Evolutionary conservation across 2,329 filamentous ascomycete species (phyloP).

Genomic region (Nemania abortiva): DNA sequence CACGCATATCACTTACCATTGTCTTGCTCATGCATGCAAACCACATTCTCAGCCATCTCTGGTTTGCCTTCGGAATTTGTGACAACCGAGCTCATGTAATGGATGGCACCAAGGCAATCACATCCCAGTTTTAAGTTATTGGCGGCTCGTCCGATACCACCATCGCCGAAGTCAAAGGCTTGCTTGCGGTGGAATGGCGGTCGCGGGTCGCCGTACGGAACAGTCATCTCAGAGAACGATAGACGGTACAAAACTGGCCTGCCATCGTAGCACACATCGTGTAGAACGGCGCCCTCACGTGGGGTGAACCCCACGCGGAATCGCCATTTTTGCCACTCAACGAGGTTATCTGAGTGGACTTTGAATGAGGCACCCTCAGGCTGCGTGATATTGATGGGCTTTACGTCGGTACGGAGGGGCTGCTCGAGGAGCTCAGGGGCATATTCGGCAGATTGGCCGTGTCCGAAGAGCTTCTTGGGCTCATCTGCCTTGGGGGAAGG

Average conservation of each 20-base stretch:
- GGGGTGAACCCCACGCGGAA: conserved; percentile 73
- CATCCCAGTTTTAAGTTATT: conserved; percentile 77
- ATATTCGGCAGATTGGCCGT: conserved; percentile 59
- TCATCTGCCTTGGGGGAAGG: conserved; percentile 43
- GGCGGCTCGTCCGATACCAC: conserved; percentile 71
- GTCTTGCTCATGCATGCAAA: conserved; percentile 78
- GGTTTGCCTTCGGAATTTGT: conserved; percentile 67
- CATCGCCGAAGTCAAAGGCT: conserved; percentile 77
- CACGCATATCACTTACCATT: conserved; percentile 55
- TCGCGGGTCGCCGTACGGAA: conserved; percentile 73
- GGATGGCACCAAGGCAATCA: conserved; percentile 76
- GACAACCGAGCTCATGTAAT: conserved; percentile 65
- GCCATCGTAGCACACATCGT: conserved; percentile 71
- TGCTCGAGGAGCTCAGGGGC: conserved; percentile 63
- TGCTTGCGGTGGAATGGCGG: conserved; percentile 74
- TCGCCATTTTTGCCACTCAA: conserved; percentile 62
- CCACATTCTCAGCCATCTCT: conserved; percentile 67
- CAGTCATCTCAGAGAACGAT: conserved; percentile 71
- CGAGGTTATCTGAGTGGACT: conserved; percentile 48
- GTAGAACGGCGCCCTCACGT: conserved; percentile 71
- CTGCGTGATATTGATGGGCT: conserved; percentile 79
- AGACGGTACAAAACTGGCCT: conserved; percentile 70
- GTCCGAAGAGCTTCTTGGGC: conserved; percentile 61
- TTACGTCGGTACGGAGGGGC: conserved; percentile 65
- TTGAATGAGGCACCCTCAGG: conserved; percentile 56